Conservation (phyloP, 140 eudicot species). For the Ambrosia hybrid region DNA sequence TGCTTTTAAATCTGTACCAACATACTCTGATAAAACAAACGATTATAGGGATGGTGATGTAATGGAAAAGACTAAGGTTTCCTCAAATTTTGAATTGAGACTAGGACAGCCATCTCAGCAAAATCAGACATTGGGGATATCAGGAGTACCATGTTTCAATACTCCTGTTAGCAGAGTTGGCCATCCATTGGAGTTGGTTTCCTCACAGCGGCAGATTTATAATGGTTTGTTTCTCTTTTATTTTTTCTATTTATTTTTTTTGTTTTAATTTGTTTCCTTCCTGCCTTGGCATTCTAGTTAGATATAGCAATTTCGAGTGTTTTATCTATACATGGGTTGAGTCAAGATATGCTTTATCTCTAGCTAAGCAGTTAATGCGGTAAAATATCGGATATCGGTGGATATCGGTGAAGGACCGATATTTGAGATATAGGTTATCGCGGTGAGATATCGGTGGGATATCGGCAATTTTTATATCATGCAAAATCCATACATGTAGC, state of each 20-base stretch:
- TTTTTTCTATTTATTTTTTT: background rate
- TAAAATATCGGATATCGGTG: no score
- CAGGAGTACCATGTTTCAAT: conserved; percentile 24
- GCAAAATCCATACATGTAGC: no score
- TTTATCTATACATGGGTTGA: conserved; percentile 7
- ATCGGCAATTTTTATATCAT: no score
- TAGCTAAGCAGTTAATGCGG: no score
- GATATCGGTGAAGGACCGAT: no score
- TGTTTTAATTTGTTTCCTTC: conserved; percentile 6
- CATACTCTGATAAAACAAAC: conserved; percentile 28
- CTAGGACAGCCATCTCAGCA: conserved; percentile 75
- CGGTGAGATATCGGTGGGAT: no score
- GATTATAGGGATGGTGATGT: conserved; percentile 27
- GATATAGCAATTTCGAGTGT: background rate
- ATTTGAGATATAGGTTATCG: no score
- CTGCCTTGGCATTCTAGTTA: background rate
- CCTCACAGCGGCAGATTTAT: conserved; percentile 34
- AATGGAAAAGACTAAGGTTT: conserved; percentile 32
- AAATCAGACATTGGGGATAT: conserved; percentile 36
- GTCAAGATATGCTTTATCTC: no score
- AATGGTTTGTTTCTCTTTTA: conserved; percentile 43
- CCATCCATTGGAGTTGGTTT: conserved; percentile 30
- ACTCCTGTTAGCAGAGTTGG: conserved; percentile 25
- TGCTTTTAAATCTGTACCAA: conserved; percentile 33
- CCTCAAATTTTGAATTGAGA: conserved; percentile 68